Evolutionary conservation across 257 asterid genomes (phyloP), one percentile per base, ranked within the genome.

Genomic region (Solanum sparsipilum): DNA sequence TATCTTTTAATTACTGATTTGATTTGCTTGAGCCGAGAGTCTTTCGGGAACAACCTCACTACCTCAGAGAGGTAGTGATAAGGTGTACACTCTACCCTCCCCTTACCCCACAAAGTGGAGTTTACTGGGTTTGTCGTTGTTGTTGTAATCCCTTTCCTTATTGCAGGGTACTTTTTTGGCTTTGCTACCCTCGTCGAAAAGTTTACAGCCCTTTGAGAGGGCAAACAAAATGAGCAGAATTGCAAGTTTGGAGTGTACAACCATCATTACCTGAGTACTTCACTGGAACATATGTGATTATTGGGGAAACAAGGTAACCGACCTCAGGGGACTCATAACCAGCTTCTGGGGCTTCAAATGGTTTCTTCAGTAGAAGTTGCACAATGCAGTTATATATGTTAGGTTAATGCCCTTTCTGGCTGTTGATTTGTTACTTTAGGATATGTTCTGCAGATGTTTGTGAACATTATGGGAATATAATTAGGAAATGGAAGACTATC

Each of bases 401-500:
- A 27, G 84, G n/a, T 44, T 25, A 81, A 44, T 81, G 39, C 20
- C 85, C 68, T 44, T 81, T 81, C 39, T 27, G 67, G 67, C 85
- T 81, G 39, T 46, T 81, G 32, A 7, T 27, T 41, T 81, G 39
- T 46, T 46, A 81, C 67, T 81, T 81, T 46, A 41, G 36, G 84
- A 41, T 81, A 41, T 44, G 84, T 3, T 81, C 39, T 46, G 68
- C 27, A 46, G 67, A 83, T 10, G 39, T 78, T 73, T 87, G 85
- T 88, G 90, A 85, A 87, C 88, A 89, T 56, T 87, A 84, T 84
- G 82, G 56, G 83, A 87, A 84, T 84, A 52, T 89, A 86, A 89
- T 41, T 73, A 91, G 88, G 92, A 84, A 56, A 97, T 97, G 98
- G 99, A 96, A 74, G 96, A 95, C 29, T 92, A 89, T 83, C 88